Percentiles rank a stretch among this genome's conserved stretches.
Conservation (phyloP, 345 rosid genomes). For the Boechera retrofracta region DNA sequence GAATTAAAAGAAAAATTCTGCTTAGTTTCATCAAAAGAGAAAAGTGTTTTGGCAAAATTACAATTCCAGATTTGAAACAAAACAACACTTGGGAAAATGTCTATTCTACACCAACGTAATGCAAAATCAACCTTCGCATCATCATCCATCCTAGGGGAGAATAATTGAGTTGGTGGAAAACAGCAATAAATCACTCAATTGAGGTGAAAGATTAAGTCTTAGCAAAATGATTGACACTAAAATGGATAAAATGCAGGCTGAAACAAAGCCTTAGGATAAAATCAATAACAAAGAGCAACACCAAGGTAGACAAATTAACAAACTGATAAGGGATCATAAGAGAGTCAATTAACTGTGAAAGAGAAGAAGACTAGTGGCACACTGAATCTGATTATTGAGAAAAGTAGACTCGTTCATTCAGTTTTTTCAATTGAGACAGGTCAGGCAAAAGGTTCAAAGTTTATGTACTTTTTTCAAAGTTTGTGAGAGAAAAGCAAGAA, state of each 20-base stretch:
- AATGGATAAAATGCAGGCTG: neutral
- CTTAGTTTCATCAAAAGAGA: neutral
- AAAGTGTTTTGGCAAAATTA: neutral
- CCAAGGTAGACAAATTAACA: neutral
- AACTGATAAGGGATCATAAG: neutral
- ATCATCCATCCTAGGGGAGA: neutral
- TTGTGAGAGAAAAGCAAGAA: conserved; percentile 1
- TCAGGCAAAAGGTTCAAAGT: neutral
- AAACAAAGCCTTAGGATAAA: neutral
- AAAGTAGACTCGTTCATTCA: neutral
- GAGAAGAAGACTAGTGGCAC: neutral
- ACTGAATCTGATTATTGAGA: neutral
- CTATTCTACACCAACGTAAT: neutral
- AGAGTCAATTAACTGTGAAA: neutral
- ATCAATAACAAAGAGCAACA: neutral
- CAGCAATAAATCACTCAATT: neutral
- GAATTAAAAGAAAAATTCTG: conserved; percentile 13
- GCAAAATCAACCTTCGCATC: neutral
- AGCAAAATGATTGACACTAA: neutral
- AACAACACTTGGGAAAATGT: neutral
- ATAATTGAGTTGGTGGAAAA: neutral
- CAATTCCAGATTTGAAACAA: neutral
- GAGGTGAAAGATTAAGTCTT: neutral
- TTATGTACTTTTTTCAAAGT: neutral
- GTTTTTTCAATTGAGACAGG: neutral